Percentiles rank a stretch among this genome's conserved stretches.
Conservation (phyloP, 805 yeast genomes). For the Starmera caribaea region DNA sequence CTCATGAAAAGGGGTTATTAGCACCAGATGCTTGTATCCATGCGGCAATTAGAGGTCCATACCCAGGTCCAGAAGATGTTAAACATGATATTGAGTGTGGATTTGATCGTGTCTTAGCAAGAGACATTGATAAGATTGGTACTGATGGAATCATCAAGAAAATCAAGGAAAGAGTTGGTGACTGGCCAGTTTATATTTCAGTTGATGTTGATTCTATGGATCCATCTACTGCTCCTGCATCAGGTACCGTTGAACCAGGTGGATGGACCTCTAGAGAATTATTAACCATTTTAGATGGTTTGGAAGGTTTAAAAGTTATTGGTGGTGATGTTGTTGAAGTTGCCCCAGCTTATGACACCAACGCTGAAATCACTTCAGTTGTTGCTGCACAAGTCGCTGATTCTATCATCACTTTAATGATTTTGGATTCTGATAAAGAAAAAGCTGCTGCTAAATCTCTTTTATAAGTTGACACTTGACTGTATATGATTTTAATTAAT, state of each 20-base stretch:
- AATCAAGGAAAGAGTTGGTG: constrained; percentile 27
- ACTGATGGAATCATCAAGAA: constrained; percentile 24
- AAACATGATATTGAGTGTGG: constrained; percentile 41
- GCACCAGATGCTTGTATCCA: constrained; percentile 41
- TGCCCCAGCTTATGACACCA: constrained; percentile 53
- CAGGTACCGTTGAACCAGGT: constrained; percentile 45
- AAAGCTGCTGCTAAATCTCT: background rate
- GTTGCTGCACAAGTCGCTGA: constrained; percentile 60
- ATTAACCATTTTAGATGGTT: constrained; percentile 30
- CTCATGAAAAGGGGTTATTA: constrained; percentile 56
- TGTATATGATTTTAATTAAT: no score
- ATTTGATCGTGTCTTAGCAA: constrained; percentile 35
- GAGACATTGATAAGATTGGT: constrained; percentile 37
- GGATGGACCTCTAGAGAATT: constrained; percentile 43
- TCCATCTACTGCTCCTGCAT: constrained; percentile 42
- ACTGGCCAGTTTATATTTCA: constrained; percentile 33
- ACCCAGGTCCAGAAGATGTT: constrained; percentile 26
- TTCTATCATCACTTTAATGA: constrained; percentile 31
- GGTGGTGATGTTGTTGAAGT: constrained; percentile 48
- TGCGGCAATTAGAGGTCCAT: constrained; percentile 60
- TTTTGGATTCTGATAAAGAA: constrained; percentile 16
- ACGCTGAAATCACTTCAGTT: constrained; percentile 49
- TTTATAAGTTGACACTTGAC: no score
- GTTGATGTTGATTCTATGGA: constrained; percentile 44
- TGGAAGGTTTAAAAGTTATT: constrained; percentile 34